Evolutionary conservation across 2,329 filamentous ascomycete genomes (phyloP).

Genomic region (Calonectria pseudoreteaudii): DNA sequence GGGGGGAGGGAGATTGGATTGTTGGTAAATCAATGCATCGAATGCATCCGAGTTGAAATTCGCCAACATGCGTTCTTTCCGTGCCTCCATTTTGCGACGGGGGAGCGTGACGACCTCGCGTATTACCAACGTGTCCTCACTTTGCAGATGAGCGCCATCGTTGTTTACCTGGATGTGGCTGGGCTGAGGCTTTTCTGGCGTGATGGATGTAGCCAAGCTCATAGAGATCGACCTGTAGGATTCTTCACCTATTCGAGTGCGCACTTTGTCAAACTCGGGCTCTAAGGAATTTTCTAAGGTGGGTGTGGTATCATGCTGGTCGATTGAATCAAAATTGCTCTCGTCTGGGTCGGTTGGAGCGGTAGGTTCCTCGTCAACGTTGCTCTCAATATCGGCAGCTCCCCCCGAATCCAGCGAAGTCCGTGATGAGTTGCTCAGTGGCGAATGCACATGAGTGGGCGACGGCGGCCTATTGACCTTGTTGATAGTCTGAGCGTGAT

Average conservation of each 20-base stretch:
- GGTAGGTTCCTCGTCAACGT: conserved; percentile 10
- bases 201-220: background rate
- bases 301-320: conserved; percentile 13
- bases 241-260: background rate
- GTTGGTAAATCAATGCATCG: conserved; percentile 54
- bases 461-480: background rate
- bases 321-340: background rate
- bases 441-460: background rate
- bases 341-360: background rate
- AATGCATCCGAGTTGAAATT: conserved; percentile 46
- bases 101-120: conserved; percentile 7
- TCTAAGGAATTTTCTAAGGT: conserved; percentile 9
- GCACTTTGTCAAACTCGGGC: conserved; percentile 9
- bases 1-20: conserved; percentile 44
- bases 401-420: conserved; percentile 7
- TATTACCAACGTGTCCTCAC: background rate
- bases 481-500: background rate
- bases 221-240: conserved; percentile 5
- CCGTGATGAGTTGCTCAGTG: background rate
- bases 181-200: background rate
- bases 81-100: conserved; percentile 19
- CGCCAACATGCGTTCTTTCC: conserved; percentile 21
- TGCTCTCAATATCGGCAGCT: conserved; percentile 6
- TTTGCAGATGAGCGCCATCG: conserved; percentile 20
- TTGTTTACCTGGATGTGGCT: conserved; percentile 27